Base-by-base conservation (phyloP, 129 eudicot species). In the Helianthus annuus region DNA sequence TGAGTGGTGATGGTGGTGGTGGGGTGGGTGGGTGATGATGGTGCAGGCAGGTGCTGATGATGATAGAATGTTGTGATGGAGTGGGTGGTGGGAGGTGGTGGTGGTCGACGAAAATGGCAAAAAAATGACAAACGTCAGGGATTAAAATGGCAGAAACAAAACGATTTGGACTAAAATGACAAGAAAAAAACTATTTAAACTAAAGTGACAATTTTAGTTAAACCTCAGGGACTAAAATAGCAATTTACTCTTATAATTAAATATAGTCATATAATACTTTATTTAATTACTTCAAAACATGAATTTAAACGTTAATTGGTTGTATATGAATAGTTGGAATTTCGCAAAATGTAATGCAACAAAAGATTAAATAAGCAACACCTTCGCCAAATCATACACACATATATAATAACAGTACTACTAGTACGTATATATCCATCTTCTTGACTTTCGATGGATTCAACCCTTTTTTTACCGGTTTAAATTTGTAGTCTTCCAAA, bases 401-500 rank as follows among this genome's bases (percentile, higher is more conserved):
- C 10, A 55, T 62, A 60, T 15, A 58, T 71, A 58, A 44, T 60
- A 72, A 65, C 71, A 70, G 24, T 10, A 10, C 67, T 78, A 53
- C 60, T 53, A 71, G 68, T 71, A 71, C 64, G 40, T 10, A 51
- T 70, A 27, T 32, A 32, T 32, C 81, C 76, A 77, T 69, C 71
- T 59, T 78, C 62, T 61, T 62, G 49, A 53, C 54, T 64, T 70
- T 27, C 6, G 53, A 71, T 32, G 77, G 82, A 78, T 45, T 70
- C 9, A 13, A 12, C 60, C 48, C 7, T 40, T 7, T 64, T 70
- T 78, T 78, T 71, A 78, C 61, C 68, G 67, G 38, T 63, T 71
- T 32, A 32, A 45, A 5, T 46, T 54, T 14, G 72, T 53, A 45
- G 44, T 79, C 63, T 63, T 82, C 98, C 98, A 94, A 74, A 94